A percentile compares a stretch with the other conserved stretches of the same genome.
phyloP scores from a whole-genome alignment of 805 yeast genomes.

The Kazachstania africana region DNA sequence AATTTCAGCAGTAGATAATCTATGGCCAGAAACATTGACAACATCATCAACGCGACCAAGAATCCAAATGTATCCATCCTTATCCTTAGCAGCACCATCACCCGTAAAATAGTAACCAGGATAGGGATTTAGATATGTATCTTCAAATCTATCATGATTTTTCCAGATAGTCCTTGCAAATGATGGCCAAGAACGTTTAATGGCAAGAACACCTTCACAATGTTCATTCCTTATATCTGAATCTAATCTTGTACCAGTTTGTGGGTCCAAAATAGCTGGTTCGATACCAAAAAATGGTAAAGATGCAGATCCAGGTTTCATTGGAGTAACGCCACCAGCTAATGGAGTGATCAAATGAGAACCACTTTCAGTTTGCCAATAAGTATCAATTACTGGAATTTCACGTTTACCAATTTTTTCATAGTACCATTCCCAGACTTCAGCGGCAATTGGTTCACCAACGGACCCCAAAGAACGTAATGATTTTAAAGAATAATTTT shows the following conservation, averaged over 20 bases:
- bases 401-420: slow-evolving; percentile 58
- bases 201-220: slow-evolving; percentile 72
- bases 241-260: too few species aligned
- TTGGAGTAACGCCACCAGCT: slow-evolving; percentile 66
- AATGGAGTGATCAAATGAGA: slow-evolving; percentile 69
- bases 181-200: slow-evolving; percentile 72
- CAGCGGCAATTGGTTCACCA: slow-evolving; percentile 80
- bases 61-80: slow-evolving; percentile 78
- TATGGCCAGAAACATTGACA: slow-evolving; percentile 77
- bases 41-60: slow-evolving; percentile 83
- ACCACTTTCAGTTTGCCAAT: slow-evolving; percentile 86
- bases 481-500: slow-evolving; percentile 48
- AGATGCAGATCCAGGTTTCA: slow-evolving; percentile 79
- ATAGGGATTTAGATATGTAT: slow-evolving; percentile 74
- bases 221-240: slow-evolving; percentile 54
- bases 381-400: slow-evolving; percentile 69
- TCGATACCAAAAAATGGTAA: slow-evolving; percentile 78
- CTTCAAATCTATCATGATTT: slow-evolving; percentile 62
- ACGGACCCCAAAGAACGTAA: slow-evolving; percentile 69
- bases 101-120: slow-evolving; percentile 79
- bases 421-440: slow-evolving; percentile 80
- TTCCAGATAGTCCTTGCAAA: slow-evolving; percentile 76
- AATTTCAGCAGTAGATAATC: slow-evolving; percentile 81
- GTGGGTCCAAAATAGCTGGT: slow-evolving; percentile 63
- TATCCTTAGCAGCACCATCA: slow-evolving; percentile 81